Evolutionary conservation across 73 alveolate genomes (phyloP), one percentile per base, ranked within the genome.

Genomic region (Paramecium sexaurelia): DNA sequence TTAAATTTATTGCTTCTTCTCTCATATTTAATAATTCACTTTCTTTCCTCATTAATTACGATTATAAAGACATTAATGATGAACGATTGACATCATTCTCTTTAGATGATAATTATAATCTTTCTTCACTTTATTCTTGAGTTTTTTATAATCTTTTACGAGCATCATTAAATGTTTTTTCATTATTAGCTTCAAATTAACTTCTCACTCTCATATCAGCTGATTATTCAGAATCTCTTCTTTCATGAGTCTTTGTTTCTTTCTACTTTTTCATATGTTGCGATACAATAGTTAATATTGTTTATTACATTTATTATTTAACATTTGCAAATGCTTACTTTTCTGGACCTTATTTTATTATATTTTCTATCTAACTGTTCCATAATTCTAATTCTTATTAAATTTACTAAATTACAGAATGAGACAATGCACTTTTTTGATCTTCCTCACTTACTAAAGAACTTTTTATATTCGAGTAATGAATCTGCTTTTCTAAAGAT

Each of bases 11-110:
- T n/a, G 90, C 68, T 24, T 78, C 90, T 41, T 78, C 90, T 11
- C 90, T 78, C 90, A 78, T 78, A 41, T 41, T 22, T 78, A 78
- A 24, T 39, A 78, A 41, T 17, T 78, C 90, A 1, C 24, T 78
- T 33, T 78, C 90, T 26, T 43, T 37, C 32, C 24, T 78, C 90
- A 78, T 41, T 41, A 41, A 78, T 45, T 78, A 1, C 1, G 90
- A 78, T 45, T 78, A 13, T 22, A 78, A 24, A 17, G 90, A 78
- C 55, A 78, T 22, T 43, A 78, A 78, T 17, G 90, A 78, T 2
- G 90, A 78, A 41, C 90, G 45, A 61, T 78, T 78, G n/a, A 78
- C 51, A 36, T 24, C 90, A 43, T 40, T 78, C 26, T 71, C 90
- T n/a, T 41, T 41, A 15, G 26, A 78, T 1, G 90, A 78, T 7